Percentiles rank a stretch among this genome's conserved stretches.
Evolutionary conservation across 2,329 filamentous ascomycete genomes (phyloP).

Genomic region (Neurospora sp.): DNA sequence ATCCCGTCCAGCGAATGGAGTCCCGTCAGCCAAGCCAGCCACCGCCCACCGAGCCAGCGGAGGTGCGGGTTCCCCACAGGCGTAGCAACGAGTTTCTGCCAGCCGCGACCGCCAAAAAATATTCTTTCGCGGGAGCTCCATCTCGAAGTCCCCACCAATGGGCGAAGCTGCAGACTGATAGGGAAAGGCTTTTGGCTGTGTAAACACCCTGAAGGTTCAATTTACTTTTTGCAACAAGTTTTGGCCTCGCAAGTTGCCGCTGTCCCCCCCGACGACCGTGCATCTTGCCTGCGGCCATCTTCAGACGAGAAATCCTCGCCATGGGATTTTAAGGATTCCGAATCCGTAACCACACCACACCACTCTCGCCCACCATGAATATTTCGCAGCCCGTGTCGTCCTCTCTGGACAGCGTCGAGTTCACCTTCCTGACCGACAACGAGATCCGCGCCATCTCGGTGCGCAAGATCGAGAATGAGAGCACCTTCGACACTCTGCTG

Average conservation of each 20-base stretch:
- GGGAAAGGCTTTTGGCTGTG: not conserved
- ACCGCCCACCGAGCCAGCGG: not conserved
- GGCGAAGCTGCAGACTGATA: constrained; percentile 5
- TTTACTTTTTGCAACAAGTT: not conserved
- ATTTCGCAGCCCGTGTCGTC: constrained; percentile 75
- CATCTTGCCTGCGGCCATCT: not conserved
- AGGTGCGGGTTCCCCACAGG: constrained; percentile 5
- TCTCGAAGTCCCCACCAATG: constrained; percentile 18
- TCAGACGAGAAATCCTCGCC: not conserved
- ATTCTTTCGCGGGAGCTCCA: constrained; percentile 12
- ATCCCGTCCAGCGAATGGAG: not conserved
- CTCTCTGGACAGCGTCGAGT: constrained; percentile 77
- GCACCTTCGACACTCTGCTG: constrained; percentile 85
- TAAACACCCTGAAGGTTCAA: not conserved
- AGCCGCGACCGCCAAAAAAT: constrained; percentile 20
- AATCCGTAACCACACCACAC: not conserved
- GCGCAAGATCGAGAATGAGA: constrained; percentile 85
- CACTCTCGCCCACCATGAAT: constrained; percentile 40
- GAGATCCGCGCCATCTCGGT: constrained; percentile 88
- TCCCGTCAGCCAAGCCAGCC: not conserved
- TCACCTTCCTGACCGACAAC: constrained; percentile 68
- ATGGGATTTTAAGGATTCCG: not conserved
- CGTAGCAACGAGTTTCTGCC: constrained; percentile 10
- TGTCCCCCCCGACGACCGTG: not conserved
- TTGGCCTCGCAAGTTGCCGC: not conserved